These are phyloP conservation scores for Inosperma sp. DNA, from an alignment of 768 basidiomycete genomes.

Conservation along the genomic window DNA sequence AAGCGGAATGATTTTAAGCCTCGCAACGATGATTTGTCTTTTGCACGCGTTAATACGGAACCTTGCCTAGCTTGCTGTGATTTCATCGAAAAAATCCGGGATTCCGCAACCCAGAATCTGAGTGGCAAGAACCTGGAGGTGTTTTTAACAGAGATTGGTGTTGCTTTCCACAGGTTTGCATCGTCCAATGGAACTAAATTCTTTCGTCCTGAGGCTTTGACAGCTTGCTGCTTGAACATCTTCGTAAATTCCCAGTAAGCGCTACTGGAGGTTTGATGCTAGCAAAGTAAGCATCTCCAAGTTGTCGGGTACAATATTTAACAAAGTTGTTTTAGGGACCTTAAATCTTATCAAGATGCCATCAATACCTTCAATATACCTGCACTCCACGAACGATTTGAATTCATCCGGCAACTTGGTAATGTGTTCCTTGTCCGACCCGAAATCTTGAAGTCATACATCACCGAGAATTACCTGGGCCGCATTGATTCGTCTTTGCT, in stretches of 20 bases:
- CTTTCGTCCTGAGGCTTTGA: constrained; percentile 3
- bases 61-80: constrained; percentile 88
- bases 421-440: constrained; percentile 96
- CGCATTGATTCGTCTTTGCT: constrained; percentile 84
- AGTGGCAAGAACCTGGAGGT: constrained; percentile 91
- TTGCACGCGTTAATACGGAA: constrained; percentile 91
- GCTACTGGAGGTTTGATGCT: constrained; percentile 97
- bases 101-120: constrained; percentile 67
- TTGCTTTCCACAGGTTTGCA: constrained; percentile 82
- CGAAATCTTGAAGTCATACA: constrained; percentile 92
- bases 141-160: constrained; percentile 90
- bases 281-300: constrained; percentile 71
- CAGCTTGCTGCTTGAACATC: constrained; percentile 88
- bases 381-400: constrained; percentile 88
- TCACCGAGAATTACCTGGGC: constrained; percentile 90
- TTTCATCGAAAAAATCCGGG: constrained; percentile 73
- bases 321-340: constrained; percentile 56
- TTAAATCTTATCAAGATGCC: constrained; percentile 93
- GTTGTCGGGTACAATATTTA: neutral
- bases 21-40: constrained; percentile 90
- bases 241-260: constrained; percentile 94
- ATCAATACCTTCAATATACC: constrained; percentile 80
- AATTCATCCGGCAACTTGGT: constrained; percentile 95
- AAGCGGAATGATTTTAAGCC: constrained; percentile 98
- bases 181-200: neutral